Base-by-base conservation (phyloP, 148 eudicot species). In the Spergularia bocconei region DNA sequence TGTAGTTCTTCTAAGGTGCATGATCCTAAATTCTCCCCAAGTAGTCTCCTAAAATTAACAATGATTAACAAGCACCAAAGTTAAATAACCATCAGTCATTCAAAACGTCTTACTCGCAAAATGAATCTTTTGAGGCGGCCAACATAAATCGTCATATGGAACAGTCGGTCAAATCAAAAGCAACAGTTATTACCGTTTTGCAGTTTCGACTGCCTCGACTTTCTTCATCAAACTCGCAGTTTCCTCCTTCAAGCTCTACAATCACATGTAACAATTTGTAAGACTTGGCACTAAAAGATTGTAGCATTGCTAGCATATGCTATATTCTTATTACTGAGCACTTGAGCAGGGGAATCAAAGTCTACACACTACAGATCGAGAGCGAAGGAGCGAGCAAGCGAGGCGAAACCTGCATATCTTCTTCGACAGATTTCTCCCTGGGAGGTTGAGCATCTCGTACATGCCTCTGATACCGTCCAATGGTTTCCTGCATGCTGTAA, bases 231-330 rank as follows among this genome's bases (percentile, higher is more conserved):
- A 75, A 70, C 61, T 82, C 75, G 88, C 89, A 39, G 91, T 83
- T 80, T 91, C 97, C 50, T 87, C 81, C 84, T 90, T 87, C 86
- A 91, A 74, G 66, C 83, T 88, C 98, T 94, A 88, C 82, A 77
- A 76, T 50, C 20, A 38, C 10, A 56, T 23, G 36, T 20, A 19
- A 7, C 23, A 23, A 23, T 29, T 2, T 29, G 1, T 29, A 29
- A 29, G 2, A 29, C 33, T 29, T 29, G 2, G 33, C 33, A 29
- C 33, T 29, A 29, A 29, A 29, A 29, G 33, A 29, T 29, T 29
- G 33, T 29, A 29, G 33, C 33, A 29, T 29, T 29, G 2, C 33
- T 29, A 29, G 33, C 33, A 29, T 29, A 29, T 29, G n/a, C n/a
- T n/a, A 29, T 29, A 29, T 1, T 29, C 36, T 29, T 29, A 4